A percentile compares a stretch with the other conserved stretches of the same genome.
Conservation (phyloP, 305 asterid genomes). For the Lippia alba region DNA sequence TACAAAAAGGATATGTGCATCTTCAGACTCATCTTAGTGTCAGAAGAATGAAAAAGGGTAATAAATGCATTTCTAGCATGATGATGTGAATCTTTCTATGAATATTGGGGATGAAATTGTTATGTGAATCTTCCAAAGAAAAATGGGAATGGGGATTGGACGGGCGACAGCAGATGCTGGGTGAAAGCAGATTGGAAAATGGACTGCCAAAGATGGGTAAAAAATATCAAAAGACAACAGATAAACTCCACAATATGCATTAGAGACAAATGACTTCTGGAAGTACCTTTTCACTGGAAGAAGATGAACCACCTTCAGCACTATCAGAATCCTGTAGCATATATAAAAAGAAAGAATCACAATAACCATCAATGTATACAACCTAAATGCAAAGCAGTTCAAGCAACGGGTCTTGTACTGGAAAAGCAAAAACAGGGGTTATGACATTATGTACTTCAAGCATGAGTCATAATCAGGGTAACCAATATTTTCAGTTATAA, state of each 20-base stretch:
- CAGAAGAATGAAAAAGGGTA: background rate
- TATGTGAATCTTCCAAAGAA: background rate
- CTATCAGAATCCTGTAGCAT: constrained; percentile 56
- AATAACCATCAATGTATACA: constrained; percentile 13
- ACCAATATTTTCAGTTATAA: too few relatives aligned
- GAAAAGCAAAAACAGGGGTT: background rate
- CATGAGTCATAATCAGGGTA: constrained; percentile 6
- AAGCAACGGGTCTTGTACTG: constrained; percentile 10
- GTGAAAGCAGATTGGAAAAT: background rate
- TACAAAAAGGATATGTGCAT: too few relatives aligned
- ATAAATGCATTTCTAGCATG: background rate
- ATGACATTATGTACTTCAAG: constrained; percentile 16
- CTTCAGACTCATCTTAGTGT: too few relatives aligned
- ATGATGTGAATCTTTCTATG: background rate
- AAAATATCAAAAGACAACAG: background rate
- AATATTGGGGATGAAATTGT: background rate
- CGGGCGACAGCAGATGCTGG: background rate
- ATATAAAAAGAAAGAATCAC: constrained; percentile 21
- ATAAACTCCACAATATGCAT: constrained; percentile 3
- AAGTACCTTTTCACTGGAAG: constrained; percentile 59
- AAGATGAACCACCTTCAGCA: constrained; percentile 51
- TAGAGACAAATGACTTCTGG: background rate
- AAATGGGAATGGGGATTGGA: background rate
- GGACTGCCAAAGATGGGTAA: background rate
- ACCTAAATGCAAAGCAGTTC: constrained; percentile 8